phyloP scores from a whole-genome alignment of 768 basidiomycete genomes.

The Suillus cothurnatus region DNA sequence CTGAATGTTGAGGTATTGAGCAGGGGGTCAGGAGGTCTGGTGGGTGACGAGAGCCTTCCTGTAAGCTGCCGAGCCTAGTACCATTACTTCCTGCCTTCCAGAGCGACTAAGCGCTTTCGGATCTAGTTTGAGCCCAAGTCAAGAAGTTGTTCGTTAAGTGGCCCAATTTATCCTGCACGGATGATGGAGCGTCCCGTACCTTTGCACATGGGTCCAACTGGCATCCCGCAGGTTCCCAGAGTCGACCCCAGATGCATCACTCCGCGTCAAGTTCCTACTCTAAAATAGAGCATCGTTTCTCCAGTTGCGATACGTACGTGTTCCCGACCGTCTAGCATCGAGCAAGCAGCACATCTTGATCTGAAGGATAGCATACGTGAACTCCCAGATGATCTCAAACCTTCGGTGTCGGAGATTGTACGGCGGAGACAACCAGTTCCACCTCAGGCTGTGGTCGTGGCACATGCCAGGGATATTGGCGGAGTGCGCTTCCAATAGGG shows the following conservation, averaged over 20 bases:
- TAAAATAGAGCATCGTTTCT: neutral
- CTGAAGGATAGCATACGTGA: constrained; percentile 18
- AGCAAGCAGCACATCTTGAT: neutral
- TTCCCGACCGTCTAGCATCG: constrained; percentile 28
- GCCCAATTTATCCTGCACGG: too few relatives aligned
- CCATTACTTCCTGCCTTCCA: too few relatives aligned
- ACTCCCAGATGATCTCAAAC: constrained; percentile 17
- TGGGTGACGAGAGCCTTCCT: neutral
- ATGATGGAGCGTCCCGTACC: too few relatives aligned
- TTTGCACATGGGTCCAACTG: neutral
- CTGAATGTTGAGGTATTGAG: neutral
- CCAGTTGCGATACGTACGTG: neutral
- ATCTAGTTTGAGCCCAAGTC: too few relatives aligned
- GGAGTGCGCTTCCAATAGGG: constrained; percentile 17
- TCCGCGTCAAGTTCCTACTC: constrained; percentile 15
- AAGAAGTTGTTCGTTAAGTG: too few relatives aligned
- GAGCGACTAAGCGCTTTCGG: too few relatives aligned
- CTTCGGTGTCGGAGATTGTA: constrained; percentile 6
- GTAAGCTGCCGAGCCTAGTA: neutral
- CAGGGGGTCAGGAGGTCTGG: too few relatives aligned
- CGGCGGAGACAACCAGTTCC: constrained; percentile 25
- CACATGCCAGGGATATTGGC: constrained; percentile 18
- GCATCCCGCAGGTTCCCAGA: neutral
- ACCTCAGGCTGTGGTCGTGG: constrained; percentile 22
- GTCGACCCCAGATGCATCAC: constrained; percentile 15